Evolutionary conservation across 2,329 filamentous ascomycete genomes (phyloP), one percentile per base, ranked within the genome.

Genomic region (Graphilbum ipis-grandicollis): DNA sequence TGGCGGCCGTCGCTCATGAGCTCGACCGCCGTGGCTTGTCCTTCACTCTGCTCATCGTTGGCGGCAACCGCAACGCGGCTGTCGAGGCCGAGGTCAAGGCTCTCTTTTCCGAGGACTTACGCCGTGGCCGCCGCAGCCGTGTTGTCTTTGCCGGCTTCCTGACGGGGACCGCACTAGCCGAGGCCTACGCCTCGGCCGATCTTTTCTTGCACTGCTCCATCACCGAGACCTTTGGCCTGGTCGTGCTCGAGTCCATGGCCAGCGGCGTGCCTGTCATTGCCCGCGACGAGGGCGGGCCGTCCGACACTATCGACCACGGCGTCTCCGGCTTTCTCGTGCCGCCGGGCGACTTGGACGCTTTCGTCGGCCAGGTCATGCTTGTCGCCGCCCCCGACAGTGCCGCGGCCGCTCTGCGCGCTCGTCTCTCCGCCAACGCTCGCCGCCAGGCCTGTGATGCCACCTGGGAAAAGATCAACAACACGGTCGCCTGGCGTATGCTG

Each of bases 381-480:
- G 55, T 80, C 0, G 60, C 63, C 1, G 52, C 48, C 2, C 8
- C 78, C 41, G 33, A 49, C 21, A 10, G 10, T 10, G 21, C 5
- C 10, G 60, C 78, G 41, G 33, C 50, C 0, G 38, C 43, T 0
- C 50, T 69, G 14, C 60, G 71, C 8, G 35, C 46, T 5, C 48
- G 44, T 2, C 66, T 79, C 56, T 55, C 58, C 2, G 39, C 41
- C 0, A 56, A 60, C 9, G 66, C 71, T 2, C 62, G 74, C 36
- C 48, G 51, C 17, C 66, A 73, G 42, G 76, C 75, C 0, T 67
- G 68, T 41, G 62, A 73, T 34, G 74, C 70, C 3, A 80, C 73
- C 0, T 81, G 76, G 77, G 73, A 79, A 40, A 75, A 68, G 55
- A 77, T 80, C 52, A 77, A 78, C 55, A 76, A 77, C 46, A 70